Evolutionary conservation across 495 filamentous ascomycete species (phyloP).

Genomic region (Penicillium chermesinum): DNA sequence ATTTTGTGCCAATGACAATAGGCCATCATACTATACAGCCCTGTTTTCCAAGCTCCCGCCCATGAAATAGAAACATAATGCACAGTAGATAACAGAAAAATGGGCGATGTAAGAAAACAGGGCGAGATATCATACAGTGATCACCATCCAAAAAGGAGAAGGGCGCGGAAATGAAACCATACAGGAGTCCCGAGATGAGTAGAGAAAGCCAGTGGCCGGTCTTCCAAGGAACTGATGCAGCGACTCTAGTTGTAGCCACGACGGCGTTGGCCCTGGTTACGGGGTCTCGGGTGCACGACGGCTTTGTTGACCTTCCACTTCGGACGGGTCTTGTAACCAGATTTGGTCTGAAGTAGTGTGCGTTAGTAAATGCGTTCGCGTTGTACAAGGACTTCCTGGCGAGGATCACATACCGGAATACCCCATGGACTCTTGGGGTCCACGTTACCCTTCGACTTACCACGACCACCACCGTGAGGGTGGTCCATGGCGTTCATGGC

Average conservation of each 20-base stretch:
- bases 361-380: constrained; percentile 13
- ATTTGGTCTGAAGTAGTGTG: constrained; percentile 64
- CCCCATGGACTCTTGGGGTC: constrained; percentile 95
- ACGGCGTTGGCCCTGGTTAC: constrained; percentile 70
- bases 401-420: constrained; percentile 64
- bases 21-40: constrained; percentile 24
- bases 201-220: constrained; percentile 1
- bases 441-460: constrained; percentile 97
- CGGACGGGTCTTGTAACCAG: constrained; percentile 90
- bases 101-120: constrained; percentile 10
- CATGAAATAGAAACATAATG: constrained; percentile 12
- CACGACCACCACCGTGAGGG: constrained; percentile 96
- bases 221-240: background rate
- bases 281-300: constrained; percentile 66
- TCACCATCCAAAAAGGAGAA: constrained; percentile 11
- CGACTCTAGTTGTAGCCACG: constrained; percentile 41
- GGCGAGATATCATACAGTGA: constrained; percentile 24
- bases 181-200: constrained; percentile 8
- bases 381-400: background rate
- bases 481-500: constrained; percentile 98
- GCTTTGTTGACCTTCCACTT: constrained; percentile 74
- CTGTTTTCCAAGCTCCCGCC: constrained; percentile 12
- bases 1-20: constrained; percentile 15
- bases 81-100: constrained; percentile 7
- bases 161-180: constrained; percentile 17